Conservation (phyloP, 108 stramenopile genomes). For the Cyclotella sp. region DNA sequence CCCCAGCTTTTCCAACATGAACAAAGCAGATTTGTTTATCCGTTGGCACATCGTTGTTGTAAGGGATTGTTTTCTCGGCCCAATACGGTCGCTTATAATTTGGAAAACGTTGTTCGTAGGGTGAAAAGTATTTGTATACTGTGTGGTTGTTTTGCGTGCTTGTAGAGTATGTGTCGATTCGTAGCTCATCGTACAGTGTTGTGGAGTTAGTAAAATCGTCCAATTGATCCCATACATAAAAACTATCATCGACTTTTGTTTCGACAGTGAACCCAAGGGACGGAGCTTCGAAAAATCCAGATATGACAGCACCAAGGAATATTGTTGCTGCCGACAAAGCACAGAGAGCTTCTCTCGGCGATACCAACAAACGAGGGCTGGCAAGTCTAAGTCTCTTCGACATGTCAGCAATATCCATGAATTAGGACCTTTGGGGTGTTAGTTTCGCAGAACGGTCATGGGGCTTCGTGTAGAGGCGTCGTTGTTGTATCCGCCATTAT, state of each 20-base stretch:
- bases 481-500: too few species aligned
- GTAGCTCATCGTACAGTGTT: slow-evolving; percentile 1
- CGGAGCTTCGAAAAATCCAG: background rate
- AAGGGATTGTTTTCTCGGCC: slow-evolving; percentile 39
- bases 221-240: background rate
- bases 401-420: too few species aligned
- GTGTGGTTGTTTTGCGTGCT: background rate
- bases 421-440: too few species aligned
- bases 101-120: slow-evolving; percentile 34
- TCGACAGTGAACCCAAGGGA: background rate
- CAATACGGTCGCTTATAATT: slow-evolving; percentile 25
- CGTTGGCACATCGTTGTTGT: slow-evolving; percentile 15
- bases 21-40: slow-evolving; percentile 44
- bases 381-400: too few species aligned
- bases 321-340: background rate
- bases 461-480: too few species aligned
- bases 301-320: background rate
- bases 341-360: background rate
- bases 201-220: background rate
- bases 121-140: slow-evolving; percentile 33
- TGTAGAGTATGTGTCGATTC: slow-evolving; percentile 5
- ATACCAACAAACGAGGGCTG: too few species aligned
- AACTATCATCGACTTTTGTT: background rate
- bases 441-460: too few species aligned
- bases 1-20: slow-evolving; percentile 54